These are phyloP conservation scores for Boletus tomentosulus DNA, from an alignment of 768 basidiomycete genomes.

Conservation along the genomic window DNA sequence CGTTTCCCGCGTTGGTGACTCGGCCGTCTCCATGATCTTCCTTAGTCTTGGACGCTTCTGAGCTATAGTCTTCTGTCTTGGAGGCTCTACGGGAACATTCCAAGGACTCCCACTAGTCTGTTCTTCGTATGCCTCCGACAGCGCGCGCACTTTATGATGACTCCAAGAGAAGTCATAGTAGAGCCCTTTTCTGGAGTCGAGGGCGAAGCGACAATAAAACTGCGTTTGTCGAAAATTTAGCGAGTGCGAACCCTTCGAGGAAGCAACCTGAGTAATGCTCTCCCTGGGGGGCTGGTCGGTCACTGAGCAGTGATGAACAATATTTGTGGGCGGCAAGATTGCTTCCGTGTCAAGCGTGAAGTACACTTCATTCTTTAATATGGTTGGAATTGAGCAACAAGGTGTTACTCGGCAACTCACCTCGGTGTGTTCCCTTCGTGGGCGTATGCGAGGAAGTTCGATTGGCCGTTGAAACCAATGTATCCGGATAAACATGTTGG, in stretches of 20 bases:
- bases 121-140: slow-evolving; percentile 25
- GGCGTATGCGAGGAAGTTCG: slow-evolving; percentile 58
- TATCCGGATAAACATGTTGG: slow-evolving; percentile 52
- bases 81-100: slow-evolving; percentile 37
- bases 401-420: slow-evolving; percentile 34
- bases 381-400: not conserved
- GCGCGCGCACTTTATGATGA: slow-evolving; percentile 39
- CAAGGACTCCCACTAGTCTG: slow-evolving; percentile 41
- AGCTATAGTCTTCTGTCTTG: slow-evolving; percentile 4
- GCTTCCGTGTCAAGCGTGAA: slow-evolving; percentile 51
- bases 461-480: slow-evolving; percentile 75
- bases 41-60: slow-evolving; percentile 21
- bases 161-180: slow-evolving; percentile 65
- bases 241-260: slow-evolving; percentile 12
- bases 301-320: slow-evolving; percentile 52
- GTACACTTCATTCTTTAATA: slow-evolving; percentile 68
- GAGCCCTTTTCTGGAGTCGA: slow-evolving; percentile 54
- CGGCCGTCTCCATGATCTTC: slow-evolving; percentile 24
- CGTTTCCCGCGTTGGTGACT: slow-evolving; percentile 11
- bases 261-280: slow-evolving; percentile 2
- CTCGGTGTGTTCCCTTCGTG: slow-evolving; percentile 55
- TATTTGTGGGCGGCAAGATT: slow-evolving; percentile 46
- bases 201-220: slow-evolving; percentile 58
- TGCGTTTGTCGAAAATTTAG: slow-evolving; percentile 14
- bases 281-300: slow-evolving; percentile 24